These are phyloP conservation scores for Rheum nobile DNA, from an alignment of 148 eudicot species.

Conservation along the genomic window DNA sequence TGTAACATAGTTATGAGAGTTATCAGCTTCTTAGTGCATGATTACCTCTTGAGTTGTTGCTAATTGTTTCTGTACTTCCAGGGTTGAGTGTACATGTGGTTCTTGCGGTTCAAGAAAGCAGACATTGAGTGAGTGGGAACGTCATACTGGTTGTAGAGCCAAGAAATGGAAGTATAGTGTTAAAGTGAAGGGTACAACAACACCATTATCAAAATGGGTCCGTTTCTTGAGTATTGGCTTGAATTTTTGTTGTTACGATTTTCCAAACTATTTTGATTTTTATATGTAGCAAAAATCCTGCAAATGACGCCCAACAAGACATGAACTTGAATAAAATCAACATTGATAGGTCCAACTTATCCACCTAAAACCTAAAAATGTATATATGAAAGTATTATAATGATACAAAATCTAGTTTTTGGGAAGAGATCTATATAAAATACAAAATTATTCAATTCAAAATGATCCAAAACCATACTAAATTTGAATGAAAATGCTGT, in stretches of 20 bases:
- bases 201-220: slow-evolving; percentile 74
- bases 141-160: slow-evolving; percentile 90
- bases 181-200: slow-evolving; percentile 64
- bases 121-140: slow-evolving; percentile 79
- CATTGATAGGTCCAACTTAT: not conserved
- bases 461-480: not conserved
- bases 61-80: slow-evolving; percentile 16
- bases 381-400: not conserved
- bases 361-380: not conserved
- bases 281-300: not conserved
- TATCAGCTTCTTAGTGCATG: not conserved
- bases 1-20: too few relatives aligned
- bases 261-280: not conserved
- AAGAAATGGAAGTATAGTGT: slow-evolving; percentile 94
- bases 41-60: not conserved
- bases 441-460: not conserved
- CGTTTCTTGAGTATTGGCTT: slow-evolving; percentile 16
- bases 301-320: not conserved
- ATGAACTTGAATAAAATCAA: not conserved
- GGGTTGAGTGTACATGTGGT: slow-evolving; percentile 83
- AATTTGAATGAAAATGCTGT: not conserved
- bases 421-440: not conserved
- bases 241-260: not conserved
- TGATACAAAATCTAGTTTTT: not conserved
- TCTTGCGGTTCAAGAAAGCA: slow-evolving; percentile 59